Percentiles rank a stretch among this genome's conserved stretches.
Conservation (phyloP, 805 yeast species). For the Schwanniomyces occidentalis region DNA sequence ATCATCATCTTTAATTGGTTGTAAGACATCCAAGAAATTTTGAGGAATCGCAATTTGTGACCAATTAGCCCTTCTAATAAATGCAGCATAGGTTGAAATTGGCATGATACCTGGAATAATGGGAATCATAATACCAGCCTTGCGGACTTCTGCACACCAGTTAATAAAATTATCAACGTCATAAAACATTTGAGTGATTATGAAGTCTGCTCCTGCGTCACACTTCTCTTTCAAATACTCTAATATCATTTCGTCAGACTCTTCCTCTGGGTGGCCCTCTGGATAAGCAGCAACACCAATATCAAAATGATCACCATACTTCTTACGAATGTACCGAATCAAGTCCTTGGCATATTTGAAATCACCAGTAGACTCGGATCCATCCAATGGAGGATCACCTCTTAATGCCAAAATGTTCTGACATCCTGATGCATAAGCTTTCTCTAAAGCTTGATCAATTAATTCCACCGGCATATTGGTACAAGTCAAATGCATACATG, state of each 20-base stretch:
- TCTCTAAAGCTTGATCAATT: constrained; percentile 80
- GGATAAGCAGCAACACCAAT: constrained; percentile 98
- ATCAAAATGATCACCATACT: constrained; percentile 86
- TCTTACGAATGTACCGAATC: constrained; percentile 67
- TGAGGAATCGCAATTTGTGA: constrained; percentile 81
- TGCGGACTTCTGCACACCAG: constrained; percentile 78
- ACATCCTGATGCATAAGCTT: constrained; percentile 90
- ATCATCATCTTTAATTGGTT: constrained; percentile 88
- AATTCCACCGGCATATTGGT: constrained; percentile 85
- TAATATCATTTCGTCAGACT: constrained; percentile 48
- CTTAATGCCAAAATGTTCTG: constrained; percentile 91
- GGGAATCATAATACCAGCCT: constrained; percentile 75
- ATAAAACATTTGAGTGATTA: constrained; percentile 96
- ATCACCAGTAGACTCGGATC: constrained; percentile 74
- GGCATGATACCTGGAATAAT: constrained; percentile 99
- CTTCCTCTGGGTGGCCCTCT: constrained; percentile 94
- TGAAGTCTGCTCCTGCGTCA: constrained; percentile 92
- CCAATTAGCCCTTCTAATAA: constrained; percentile 93
- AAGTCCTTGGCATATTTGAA: constrained; percentile 88
- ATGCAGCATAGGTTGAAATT: constrained; percentile 90
- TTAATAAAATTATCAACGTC: constrained; percentile 80
- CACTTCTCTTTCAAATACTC: constrained; percentile 78
- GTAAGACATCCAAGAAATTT: constrained; percentile 65
- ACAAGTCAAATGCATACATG: constrained; percentile 98
- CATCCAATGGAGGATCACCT: constrained; percentile 90